A percentile compares a stretch with the other conserved stretches of the same genome.
phyloP scores from a whole-genome alignment of 2,329 filamentous ascomycete species.

The Helminthosporium solani region DNA sequence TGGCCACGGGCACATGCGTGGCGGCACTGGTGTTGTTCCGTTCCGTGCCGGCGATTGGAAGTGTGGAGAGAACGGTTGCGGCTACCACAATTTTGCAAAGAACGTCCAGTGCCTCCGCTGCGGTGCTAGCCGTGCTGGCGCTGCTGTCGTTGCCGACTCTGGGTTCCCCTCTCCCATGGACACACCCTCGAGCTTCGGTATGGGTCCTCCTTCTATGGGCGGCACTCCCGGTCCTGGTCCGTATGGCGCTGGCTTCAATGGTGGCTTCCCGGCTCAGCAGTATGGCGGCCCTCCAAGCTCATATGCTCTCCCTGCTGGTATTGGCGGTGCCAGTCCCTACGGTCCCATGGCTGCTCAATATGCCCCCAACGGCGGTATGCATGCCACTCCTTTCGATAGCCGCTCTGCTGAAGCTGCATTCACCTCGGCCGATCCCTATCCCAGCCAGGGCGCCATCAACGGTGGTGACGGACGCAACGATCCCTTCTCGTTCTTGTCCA shows the following conservation, averaged over 20 bases:
- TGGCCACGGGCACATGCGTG: constrained; percentile 57
- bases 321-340: constrained; percentile 78
- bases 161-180: constrained; percentile 92
- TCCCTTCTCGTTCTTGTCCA: constrained; percentile 77
- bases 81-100: constrained; percentile 99
- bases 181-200: constrained; percentile 75
- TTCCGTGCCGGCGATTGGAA: constrained; percentile 99
- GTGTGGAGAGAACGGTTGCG: constrained; percentile 94
- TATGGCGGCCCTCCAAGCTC: constrained; percentile 86
- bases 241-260: constrained; percentile 69
- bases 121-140: constrained; percentile 89
- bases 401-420: constrained; percentile 93
- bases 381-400: constrained; percentile 88
- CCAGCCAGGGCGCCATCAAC: constrained; percentile 70
- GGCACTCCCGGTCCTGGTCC: constrained; percentile 70
- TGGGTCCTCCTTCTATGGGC: constrained; percentile 84
- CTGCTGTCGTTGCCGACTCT: constrained; percentile 91
- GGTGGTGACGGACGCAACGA: constrained; percentile 67
- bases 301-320: constrained; percentile 82
- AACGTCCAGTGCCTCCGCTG: constrained; percentile 97
- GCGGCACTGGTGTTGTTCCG: constrained; percentile 84
- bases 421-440: constrained; percentile 80
- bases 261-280: constrained; percentile 66
- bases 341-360: constrained; percentile 75
- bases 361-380: constrained; percentile 72